Base-by-base conservation (phyloP, 805 yeast species). In the Pichia thaimueangensis region DNA sequence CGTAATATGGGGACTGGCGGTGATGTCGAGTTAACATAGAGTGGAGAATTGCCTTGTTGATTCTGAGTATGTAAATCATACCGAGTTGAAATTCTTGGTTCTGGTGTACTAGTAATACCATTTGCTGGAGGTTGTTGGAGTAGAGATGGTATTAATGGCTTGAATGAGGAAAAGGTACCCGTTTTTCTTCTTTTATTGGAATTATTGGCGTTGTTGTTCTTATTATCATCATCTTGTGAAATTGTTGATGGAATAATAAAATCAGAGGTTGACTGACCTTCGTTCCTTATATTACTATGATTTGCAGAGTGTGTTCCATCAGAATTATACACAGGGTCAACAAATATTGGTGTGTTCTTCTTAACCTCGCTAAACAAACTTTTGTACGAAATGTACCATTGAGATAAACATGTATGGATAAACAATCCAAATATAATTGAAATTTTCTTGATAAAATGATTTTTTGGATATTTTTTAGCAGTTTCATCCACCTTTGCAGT, bases 371-470 rank as follows among this genome's bases (percentile, higher is more conserved):
- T 47, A 3, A 40, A 38, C 17, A 53, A 27, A 5, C 41, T 17
- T 15, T 43, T 44, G 17, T 52, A 54, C 4, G 58, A 50, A 8
- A 42, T 37, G 25, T 58, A 59, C 44, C 80, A 69, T 56, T 78
- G 82, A 29, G 71, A 70, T 1, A 74, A 70, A 55, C 79, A 80
- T 0, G 85, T 78, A 51, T 78, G 82, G 13, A 75, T 67, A 50
- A 79, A 80, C 24, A 80, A 58, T 16, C 77, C 74, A 22, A 80
- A 59, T 22, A 80, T 76, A 39, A 79, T 65, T 42, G 76, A 66
- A 53, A 74, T 68, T 53, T 78, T 80, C 47, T 67, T 67, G 42
- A 80, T 57, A 40, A 72, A 70, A 51, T 68, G 68, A 56, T 80
- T 80, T 42, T 60, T 63, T 2, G 73, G 71, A 47, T 64, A 69